phyloP scores from a whole-genome alignment of 805 yeast genomes.

The Wickerhamomyces strasburgensis region DNA sequence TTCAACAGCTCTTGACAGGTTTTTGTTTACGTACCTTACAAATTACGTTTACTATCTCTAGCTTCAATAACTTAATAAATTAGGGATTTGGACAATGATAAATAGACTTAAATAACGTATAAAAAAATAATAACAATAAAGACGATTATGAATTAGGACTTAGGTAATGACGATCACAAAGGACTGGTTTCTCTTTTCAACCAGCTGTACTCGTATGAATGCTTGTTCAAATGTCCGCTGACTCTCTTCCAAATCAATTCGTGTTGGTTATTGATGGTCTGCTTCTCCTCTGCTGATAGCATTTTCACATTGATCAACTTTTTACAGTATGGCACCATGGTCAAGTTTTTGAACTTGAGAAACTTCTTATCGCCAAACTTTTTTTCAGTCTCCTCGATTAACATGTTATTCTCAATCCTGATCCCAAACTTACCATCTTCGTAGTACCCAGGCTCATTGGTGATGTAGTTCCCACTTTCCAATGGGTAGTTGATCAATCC shows the following conservation, averaged over 20 bases:
- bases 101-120: no score
- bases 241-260: slow-evolving; percentile 47
- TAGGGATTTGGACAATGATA: no score
- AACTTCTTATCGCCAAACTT: slow-evolving; percentile 54
- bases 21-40: no score
- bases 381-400: slow-evolving; percentile 39
- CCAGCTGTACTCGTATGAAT: slow-evolving; percentile 65
- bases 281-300: slow-evolving; percentile 55
- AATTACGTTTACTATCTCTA: no score
- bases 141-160: neutral
- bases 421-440: slow-evolving; percentile 87
- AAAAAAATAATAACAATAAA: neutral
- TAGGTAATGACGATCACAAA: neutral
- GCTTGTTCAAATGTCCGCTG: slow-evolving; percentile 47
- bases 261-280: slow-evolving; percentile 70
- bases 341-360: slow-evolving; percentile 75
- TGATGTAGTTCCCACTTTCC: slow-evolving; percentile 65
- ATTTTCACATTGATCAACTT: slow-evolving; percentile 60
- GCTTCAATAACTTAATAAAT: no score
- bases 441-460: slow-evolving; percentile 95
- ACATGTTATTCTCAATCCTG: slow-evolving; percentile 80
- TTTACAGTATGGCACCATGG: slow-evolving; percentile 79
- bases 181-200: slow-evolving; percentile 49
- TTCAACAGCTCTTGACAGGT: no score
- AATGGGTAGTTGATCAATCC: slow-evolving; percentile 47